phyloP scores from a whole-genome alignment of 495 filamentous ascomycete species.

The Aspergillus bertholletiae region DNA sequence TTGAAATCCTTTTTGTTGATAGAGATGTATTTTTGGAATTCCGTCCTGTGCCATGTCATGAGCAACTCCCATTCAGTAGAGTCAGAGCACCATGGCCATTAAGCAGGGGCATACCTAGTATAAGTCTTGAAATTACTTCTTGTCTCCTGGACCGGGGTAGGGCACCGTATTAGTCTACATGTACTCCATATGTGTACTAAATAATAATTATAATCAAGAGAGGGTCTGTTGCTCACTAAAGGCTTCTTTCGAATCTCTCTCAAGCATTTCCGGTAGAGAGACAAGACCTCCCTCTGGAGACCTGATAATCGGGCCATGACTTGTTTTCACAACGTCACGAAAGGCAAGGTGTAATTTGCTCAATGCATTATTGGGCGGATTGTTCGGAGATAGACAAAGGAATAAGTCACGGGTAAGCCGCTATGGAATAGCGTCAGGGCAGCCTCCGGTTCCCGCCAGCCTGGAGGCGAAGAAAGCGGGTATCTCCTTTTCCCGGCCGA shows the following conservation, averaged over 20 bases:
- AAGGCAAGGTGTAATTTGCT: background rate
- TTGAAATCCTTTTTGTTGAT: conserved; percentile 86
- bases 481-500: conserved; percentile 3
- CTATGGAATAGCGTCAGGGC: no score
- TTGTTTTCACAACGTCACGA: conserved; percentile 43
- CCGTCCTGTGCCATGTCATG: conserved; percentile 46
- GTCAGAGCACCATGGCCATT: background rate
- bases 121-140: conserved; percentile 52
- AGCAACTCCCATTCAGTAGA: conserved; percentile 6
- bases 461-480: background rate
- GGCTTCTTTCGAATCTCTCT: conserved; percentile 81
- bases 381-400: background rate
- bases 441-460: conserved; percentile 2
- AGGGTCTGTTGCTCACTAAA: conserved; percentile 44
- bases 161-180: background rate
- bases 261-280: conserved; percentile 82
- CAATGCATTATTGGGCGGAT: background rate
- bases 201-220: background rate
- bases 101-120: conserved; percentile 44
- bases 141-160: conserved; percentile 37
- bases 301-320: conserved; percentile 63
- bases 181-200: background rate
- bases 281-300: conserved; percentile 84
- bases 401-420: no score
- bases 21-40: conserved; percentile 68